Evolutionary conservation across 768 basidiomycete genomes (phyloP), one percentile per base, ranked within the genome.

Genomic region (Krasilnikovozyma curviuscula): DNA sequence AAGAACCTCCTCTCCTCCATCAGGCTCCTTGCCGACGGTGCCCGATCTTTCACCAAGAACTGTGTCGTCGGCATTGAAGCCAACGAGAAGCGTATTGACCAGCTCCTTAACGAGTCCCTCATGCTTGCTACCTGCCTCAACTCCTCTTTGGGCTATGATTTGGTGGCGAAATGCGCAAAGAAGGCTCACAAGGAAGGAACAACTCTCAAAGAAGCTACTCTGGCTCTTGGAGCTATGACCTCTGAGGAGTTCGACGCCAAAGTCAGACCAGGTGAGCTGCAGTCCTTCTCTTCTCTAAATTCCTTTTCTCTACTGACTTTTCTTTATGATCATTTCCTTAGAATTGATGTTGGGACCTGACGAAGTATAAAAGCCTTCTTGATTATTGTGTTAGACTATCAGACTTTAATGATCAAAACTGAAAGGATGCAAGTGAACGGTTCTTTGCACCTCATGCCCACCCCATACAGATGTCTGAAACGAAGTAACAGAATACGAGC

Each of bases 121-220:
- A 97, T 97, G 93, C 69, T 98, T 63, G 93, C 91, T 10, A 97
- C 93, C 10, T 88, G 93, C 65, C 70, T 98, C 57, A 97, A 98
- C 75, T 80, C 76, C 60, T 79, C 83, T 63, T 73, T 97, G 53
- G 93, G 93, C 50, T 98, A 95, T 64, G 93, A 97, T 70, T 93
- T 85, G 67, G 93, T 97, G 42, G 93, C 93, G 42, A 88, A 83
- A 68, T 85, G 83, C 60, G 93, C 93, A 25, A 98, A 98, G 75
- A 97, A 97, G 66, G 93, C 93, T n/a, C 93, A 97, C 72, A 85
- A 81, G 65, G 88, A 98, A 67, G 93, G 93, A 24, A 83, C 79
- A 41, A 97, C 93, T 24, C 62, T 97, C 65, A 97, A 91, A 71
- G 81, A 86, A 67, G 86, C 93, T 34, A 86, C 88, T 10, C 79